A percentile compares a stretch with the other conserved stretches of the same genome.
Conservation (phyloP, 2,329 filamentous ascomycete genomes). For the Tolypocladium tropicale region DNA sequence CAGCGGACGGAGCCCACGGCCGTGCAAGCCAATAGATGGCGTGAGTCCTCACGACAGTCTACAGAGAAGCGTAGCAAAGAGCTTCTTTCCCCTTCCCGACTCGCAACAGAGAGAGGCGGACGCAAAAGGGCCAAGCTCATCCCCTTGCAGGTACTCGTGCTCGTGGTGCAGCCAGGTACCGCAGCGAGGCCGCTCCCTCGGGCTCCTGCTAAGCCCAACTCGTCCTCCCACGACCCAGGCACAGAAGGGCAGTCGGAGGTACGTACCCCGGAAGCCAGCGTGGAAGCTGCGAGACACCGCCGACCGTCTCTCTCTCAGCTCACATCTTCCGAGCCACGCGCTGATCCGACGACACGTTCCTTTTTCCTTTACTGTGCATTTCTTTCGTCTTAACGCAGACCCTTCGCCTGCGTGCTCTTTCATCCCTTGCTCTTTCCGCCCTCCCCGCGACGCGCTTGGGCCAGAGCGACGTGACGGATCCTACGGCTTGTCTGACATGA, state of each 20-base stretch:
- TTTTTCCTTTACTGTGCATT: not conserved
- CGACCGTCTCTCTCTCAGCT: not conserved
- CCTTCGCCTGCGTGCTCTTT: not conserved
- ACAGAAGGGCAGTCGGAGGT: not conserved
- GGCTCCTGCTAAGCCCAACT: not conserved
- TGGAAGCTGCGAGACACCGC: not conserved
- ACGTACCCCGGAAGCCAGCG: slow-evolving; percentile 2
- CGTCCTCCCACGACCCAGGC: not conserved
- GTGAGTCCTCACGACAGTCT: no score
- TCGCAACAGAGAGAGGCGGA: no score
- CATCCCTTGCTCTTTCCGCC: not conserved
- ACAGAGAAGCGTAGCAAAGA: no score
- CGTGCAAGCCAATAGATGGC: no score
- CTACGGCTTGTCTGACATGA: slow-evolving; percentile 7
- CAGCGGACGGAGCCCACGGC: no score
- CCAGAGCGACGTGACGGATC: slow-evolving; percentile 1
- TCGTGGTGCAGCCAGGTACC: no score
- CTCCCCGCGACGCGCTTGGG: not conserved
- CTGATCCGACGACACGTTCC: not conserved
- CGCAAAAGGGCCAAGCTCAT: not conserved
- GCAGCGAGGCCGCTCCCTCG: no score
- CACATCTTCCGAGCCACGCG: not conserved
- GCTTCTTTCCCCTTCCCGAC: no score
- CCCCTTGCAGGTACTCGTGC: no score
- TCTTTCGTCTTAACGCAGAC: not conserved